Evolutionary conservation across 2,329 filamentous ascomycete genomes (phyloP), one percentile per base, ranked within the genome.

Genomic region (Alternaria viburni): DNA sequence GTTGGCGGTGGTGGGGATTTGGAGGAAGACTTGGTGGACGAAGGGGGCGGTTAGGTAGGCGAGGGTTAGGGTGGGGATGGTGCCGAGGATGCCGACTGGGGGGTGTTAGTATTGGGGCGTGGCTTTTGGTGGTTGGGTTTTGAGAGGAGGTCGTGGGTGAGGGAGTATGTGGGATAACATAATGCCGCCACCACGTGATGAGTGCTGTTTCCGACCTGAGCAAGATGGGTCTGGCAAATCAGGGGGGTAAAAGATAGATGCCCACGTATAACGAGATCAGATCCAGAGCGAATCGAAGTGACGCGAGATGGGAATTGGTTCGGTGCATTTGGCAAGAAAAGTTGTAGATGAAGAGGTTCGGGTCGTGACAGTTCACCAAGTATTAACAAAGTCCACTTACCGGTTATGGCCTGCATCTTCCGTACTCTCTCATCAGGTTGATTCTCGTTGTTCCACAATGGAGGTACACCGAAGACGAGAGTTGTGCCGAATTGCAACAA

Each of bases 31-130:
- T 58, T 69, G 66, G 56, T 75, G 74, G 8, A 76, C 75, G 47
- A 78, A 81, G n/a, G 79, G 79, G 1, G 78, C 72, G 8, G 79
- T 80, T 10, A 77, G 60, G 63, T 76, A 77, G 47, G 74, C 73
- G 54, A 80, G 67, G 8, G 76, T 67, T 23, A 76, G 21, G 12
- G 77, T 74, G 5, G 78, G 78, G 21, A 80, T 68, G 5, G 73
- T 71, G 32, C 73, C 69, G 3, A 78, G 64, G 49, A 74, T 32
- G 45, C 71, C 71, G 10, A 79, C 77, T 80, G 12, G 44, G 10
- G 25, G 47, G 3, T 47, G 49, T 32, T 54, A 62, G 32, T n/a
- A n/a, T n/a, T n/a, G n/a, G n/a, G n/a, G 15, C 3, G 19, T 32
- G 28, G 8, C 5, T 5, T 41, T 44, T 15, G 30, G 9, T 4